phyloP scores from a whole-genome alignment of 2,329 filamentous ascomycete genomes.

The Beauveria sp. region DNA sequence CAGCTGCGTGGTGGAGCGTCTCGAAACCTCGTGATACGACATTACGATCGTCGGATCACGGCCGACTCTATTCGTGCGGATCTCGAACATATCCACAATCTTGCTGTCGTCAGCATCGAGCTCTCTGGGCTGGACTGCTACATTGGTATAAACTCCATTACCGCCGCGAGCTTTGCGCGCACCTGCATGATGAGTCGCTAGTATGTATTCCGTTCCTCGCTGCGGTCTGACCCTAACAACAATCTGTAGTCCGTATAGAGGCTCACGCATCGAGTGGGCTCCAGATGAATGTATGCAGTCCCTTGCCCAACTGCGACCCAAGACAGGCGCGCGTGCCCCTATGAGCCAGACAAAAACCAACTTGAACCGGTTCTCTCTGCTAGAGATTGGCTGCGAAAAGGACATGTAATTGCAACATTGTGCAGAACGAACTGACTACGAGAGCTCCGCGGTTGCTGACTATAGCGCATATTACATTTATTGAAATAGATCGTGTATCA shows the following conservation, averaged over 20 bases:
- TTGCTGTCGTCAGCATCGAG: conserved; percentile 59
- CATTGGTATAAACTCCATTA: conserved; percentile 70
- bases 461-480: neutral
- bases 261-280: conserved; percentile 62
- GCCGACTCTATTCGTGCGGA: conserved; percentile 61
- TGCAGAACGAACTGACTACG: neutral
- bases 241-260: conserved; percentile 56
- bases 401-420: neutral
- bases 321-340: conserved; percentile 18
- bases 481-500: neutral
- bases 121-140: conserved; percentile 53
- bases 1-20: conserved; percentile 61
- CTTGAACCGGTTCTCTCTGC: conserved; percentile 2
- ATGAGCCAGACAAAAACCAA: conserved; percentile 17
- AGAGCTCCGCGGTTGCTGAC: neutral
- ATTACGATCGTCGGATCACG: conserved; percentile 49
- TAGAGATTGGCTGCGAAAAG: neutral
- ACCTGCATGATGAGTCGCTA: conserved; percentile 66
- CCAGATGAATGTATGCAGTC: conserved; percentile 64
- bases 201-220: conserved; percentile 26
- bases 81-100: conserved; percentile 74
- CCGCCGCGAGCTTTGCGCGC: conserved; percentile 65
- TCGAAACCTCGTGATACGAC: conserved; percentile 64
- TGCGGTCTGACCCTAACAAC: conserved; percentile 13
- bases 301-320: conserved; percentile 28